Percentiles rank a stretch among this genome's conserved stretches.
Conservation (phyloP, 1,139 yeast genomes). For the Pichia sp. region DNA sequence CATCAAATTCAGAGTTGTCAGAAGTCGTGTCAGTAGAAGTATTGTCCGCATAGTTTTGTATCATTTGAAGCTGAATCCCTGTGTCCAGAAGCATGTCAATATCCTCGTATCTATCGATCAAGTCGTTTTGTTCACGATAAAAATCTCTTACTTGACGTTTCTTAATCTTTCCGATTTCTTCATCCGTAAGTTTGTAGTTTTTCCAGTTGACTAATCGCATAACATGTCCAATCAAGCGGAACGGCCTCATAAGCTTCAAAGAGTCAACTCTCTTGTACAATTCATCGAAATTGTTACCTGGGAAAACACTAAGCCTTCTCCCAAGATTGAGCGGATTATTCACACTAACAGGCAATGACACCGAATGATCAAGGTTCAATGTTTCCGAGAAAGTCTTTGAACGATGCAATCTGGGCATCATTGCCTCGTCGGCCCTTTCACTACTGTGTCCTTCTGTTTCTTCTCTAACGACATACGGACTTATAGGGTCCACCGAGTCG, state of each 20-base stretch:
- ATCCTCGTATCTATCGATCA: slow-evolving; percentile 53
- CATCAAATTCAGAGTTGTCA: slow-evolving; percentile 19
- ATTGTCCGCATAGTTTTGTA: slow-evolving; percentile 54
- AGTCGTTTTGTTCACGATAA: slow-evolving; percentile 52
- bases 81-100: slow-evolving; percentile 68
- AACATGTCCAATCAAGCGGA: slow-evolving; percentile 52
- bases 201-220: slow-evolving; percentile 42
- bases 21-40: slow-evolving; percentile 16
- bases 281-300: slow-evolving; percentile 17
- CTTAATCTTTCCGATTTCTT: slow-evolving; percentile 29
- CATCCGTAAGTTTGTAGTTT: slow-evolving; percentile 26
- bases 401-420: slow-evolving; percentile 9
- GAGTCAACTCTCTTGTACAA: slow-evolving; percentile 26
- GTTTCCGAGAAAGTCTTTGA: slow-evolving; percentile 11
- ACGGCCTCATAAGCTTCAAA: slow-evolving; percentile 48
- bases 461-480: neutral
- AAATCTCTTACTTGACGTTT: slow-evolving; percentile 33
- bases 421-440: neutral
- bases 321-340: slow-evolving; percentile 21
- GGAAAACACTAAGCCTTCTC: slow-evolving; percentile 24
- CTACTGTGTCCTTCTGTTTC: neutral
- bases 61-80: slow-evolving; percentile 63
- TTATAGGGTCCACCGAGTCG: neutral
- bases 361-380: neutral
- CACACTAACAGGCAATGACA: slow-evolving; percentile 18